Evolutionary conservation across 495 filamentous ascomycete genomes (phyloP).

Genomic region (Talaromyces thailandensis): DNA sequence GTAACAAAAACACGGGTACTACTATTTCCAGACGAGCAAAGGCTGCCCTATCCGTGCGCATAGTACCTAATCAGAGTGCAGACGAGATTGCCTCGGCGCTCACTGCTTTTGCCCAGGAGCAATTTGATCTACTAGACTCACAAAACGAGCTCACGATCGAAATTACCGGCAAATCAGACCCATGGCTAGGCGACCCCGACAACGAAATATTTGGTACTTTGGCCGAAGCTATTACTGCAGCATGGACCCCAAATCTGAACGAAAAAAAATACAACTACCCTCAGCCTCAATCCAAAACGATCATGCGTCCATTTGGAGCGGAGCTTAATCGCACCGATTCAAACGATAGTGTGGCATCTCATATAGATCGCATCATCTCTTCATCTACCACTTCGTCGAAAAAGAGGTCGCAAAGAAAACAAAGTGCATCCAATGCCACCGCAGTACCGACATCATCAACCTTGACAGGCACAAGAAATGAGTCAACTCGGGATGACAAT

Average conservation of each 20-base stretch:
- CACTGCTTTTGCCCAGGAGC: slow-evolving; percentile 53
- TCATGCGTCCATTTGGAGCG: slow-evolving; percentile 5
- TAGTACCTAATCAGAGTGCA: slow-evolving; percentile 87
- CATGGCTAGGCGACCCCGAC: slow-evolving; percentile 87
- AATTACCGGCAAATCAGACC: slow-evolving; percentile 88
- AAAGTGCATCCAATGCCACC: slow-evolving; percentile 24
- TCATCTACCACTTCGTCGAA: slow-evolving; percentile 37
- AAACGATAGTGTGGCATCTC: slow-evolving; percentile 35
- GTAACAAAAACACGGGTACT: slow-evolving; percentile 54
- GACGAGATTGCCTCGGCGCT: slow-evolving; percentile 60
- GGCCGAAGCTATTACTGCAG: slow-evolving; percentile 74
- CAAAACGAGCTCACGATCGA: slow-evolving; percentile 73
- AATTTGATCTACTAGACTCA: slow-evolving; percentile 64
- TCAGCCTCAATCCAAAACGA: background rate
- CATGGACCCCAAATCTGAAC: slow-evolving; percentile 48
- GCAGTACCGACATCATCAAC: slow-evolving; percentile 49
- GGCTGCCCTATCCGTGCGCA: slow-evolving; percentile 77
- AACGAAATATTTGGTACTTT: slow-evolving; percentile 88
- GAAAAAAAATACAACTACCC: slow-evolving; percentile 25
- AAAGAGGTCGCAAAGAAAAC: slow-evolving; percentile 21
- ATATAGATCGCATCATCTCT: slow-evolving; percentile 38
- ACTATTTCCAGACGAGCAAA: slow-evolving; percentile 81
- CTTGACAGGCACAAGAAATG: slow-evolving; percentile 26
- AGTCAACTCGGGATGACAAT: slow-evolving; percentile 17
- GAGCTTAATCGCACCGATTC: slow-evolving; percentile 30